Evolutionary conservation across 2,329 filamentous ascomycete genomes (phyloP), one percentile per base, ranked within the genome.

Genomic region (Pestalotiopsis sp.): DNA sequence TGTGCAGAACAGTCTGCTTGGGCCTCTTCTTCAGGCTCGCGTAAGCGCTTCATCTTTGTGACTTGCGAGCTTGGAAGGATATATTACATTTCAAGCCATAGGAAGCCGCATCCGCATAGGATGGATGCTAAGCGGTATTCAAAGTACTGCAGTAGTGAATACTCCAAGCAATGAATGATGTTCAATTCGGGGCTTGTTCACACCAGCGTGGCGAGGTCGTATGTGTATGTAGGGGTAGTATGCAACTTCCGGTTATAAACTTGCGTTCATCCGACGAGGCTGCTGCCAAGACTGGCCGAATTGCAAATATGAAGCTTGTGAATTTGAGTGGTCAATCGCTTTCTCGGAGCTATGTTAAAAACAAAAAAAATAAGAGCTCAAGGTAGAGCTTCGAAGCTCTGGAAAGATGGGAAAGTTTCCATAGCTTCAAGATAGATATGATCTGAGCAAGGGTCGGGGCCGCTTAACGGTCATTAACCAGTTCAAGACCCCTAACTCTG

Each of bases 11-110:
- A 73, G 69, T 76, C 75, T 68, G 73, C 72, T 72, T 80, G 77
- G 78, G 78, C 70, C 73, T 82, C 80, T 77, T 87, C 84, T 79
- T 87, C 85, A 74, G 82, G 81, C 82, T 88, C 86, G 81, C 87
- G 87, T 86, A 86, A 86, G 82, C 88, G 88, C 84, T 90, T 90
- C 88, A 90, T 90, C 77, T 78, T 81, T 73, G 64, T 66, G 64
- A 62, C 60, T 64, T 57, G 39, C 70, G 66, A 68, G 67, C 72
- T 45, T 57, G 60, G 72, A 74, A 71, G 73, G 79, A 78, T 69
- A 76, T n/a, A 76, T 78, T 81, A 81, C 77, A 77, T 77, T 39
- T 56, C n/a, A 58, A 58, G 20, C 45, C 27, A 14, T 41, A 63
- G 17, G 27, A 38, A 38, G 20, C 17, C 31, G 57, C 57, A 23